Conservation (phyloP, 306 rosid species). For the Lathyrus aphaca region DNA sequence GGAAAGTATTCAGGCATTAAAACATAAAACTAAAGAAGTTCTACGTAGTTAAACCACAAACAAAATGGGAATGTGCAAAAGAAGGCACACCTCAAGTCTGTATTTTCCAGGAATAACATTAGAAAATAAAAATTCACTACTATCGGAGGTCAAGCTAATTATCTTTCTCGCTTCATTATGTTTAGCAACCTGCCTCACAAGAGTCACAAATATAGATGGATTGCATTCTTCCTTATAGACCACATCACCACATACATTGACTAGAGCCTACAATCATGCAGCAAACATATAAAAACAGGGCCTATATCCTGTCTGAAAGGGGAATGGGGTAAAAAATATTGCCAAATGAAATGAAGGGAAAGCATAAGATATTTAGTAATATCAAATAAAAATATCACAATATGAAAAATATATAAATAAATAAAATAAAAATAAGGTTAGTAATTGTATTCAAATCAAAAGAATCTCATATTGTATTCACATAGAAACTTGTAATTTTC, state of each 20-base stretch:
- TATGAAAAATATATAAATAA: conserved; percentile 5
- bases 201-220: conserved; percentile 74
- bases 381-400: conserved; percentile 9
- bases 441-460: conserved; percentile 18
- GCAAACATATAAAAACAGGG: conserved; percentile 20
- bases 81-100: conserved; percentile 73
- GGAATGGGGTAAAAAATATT: conserved; percentile 18
- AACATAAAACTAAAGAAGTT: conserved; percentile 29
- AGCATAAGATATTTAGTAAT: conserved; percentile 16
- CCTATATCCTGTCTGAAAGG: conserved; percentile 4
- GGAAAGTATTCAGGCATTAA: conserved; percentile 19
- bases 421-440: conserved; percentile 20
- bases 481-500: background rate
- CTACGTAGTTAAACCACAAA: conserved; percentile 10
- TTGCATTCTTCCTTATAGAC: conserved; percentile 86
- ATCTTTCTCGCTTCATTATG: conserved; percentile 59
- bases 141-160: conserved; percentile 61
- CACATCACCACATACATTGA: conserved; percentile 75
- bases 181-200: conserved; percentile 59
- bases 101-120: conserved; percentile 89
- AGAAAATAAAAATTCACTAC: conserved; percentile 64
- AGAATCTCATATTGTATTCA: conserved; percentile 13
- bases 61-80: conserved; percentile 32
- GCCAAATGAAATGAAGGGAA: conserved; percentile 25
- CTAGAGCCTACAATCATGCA: conserved; percentile 68